Evolutionary conservation across 1,139 yeast genomes (phyloP), one percentile per base, ranked within the genome.

Genomic region (Geotrichum restrictum): DNA sequence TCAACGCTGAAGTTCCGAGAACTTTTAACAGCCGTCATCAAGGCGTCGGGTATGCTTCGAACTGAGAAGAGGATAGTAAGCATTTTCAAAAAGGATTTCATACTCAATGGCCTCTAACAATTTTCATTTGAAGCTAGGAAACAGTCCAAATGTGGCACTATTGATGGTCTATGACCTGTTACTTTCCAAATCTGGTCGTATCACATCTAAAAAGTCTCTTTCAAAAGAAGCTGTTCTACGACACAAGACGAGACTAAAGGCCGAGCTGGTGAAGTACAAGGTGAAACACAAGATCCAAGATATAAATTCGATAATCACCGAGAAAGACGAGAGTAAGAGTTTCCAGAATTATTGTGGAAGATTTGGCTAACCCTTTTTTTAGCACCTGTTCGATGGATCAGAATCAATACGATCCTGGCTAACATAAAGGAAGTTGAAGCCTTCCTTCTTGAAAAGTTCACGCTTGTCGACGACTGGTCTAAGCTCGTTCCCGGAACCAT

Each of bases 121-220:
- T 5, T 44, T 18, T 50, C 39, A 24, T 31, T 32, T 64, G 58
- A 64, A 62, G 57, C 54, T 56, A 55, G 69, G 74, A 66, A 59
- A 72, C 58, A 72, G 73, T 54, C 64, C 76, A 11, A 74, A 75
- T 44, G 67, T 87, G 51, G 79, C 87, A 1, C 59, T 81, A 49
- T 70, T 93, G 16, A 71, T 93, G 69, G 83, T 85, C 1, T 95
- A 93, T 65, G 98, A 93, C 70, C 72, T 89, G 54, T 69, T 93
- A 6, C 77, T 93, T 56, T 80, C 94, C 4, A 78, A 82, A 57
- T 76, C 81, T 31, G 95, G 95, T 8, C 73, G 97, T 57, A 86
- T 93, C 55, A 94, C 88, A 64, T 85, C 89, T 76, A 95, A 95
- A 5, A 89, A 89, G 62, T 91, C 86, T 57, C 88, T 93, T 0